phyloP scores from a whole-genome alignment of 2,329 filamentous ascomycete genomes.

The Alternaria panax region DNA sequence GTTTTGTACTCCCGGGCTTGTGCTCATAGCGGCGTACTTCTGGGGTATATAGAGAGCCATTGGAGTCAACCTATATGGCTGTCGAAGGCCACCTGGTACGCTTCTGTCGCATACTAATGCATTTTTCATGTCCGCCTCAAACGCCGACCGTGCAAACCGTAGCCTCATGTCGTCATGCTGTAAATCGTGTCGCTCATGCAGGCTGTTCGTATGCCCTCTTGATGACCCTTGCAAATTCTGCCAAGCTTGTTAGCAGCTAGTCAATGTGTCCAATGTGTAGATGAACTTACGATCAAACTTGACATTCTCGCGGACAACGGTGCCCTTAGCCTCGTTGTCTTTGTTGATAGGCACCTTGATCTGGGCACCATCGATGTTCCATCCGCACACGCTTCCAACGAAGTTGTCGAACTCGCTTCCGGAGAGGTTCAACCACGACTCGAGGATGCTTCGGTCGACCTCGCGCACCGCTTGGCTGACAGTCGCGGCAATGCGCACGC shows the following conservation, averaged over 20 bases:
- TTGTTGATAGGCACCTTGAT: slow-evolving; percentile 89
- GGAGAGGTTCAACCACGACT: slow-evolving; percentile 58
- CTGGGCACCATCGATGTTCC: slow-evolving; percentile 72
- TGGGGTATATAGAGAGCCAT: slow-evolving; percentile 27
- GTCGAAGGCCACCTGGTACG: slow-evolving; percentile 10
- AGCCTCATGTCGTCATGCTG: slow-evolving; percentile 21
- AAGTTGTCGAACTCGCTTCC: slow-evolving; percentile 60
- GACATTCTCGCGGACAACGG: slow-evolving; percentile 94
- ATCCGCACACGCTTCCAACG: slow-evolving; percentile 70
- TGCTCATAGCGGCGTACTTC: slow-evolving; percentile 19
- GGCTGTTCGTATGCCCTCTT: slow-evolving; percentile 49
- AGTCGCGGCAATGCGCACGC: slow-evolving; percentile 86
- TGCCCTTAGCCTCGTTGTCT: slow-evolving; percentile 89
- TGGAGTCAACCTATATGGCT: slow-evolving; percentile 17
- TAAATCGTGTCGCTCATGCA: slow-evolving; percentile 34
- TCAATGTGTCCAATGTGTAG: background rate
- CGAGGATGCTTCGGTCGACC: slow-evolving; percentile 61
- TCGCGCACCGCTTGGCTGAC: slow-evolving; percentile 86
- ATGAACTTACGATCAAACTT: slow-evolving; percentile 73
- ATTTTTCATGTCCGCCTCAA: slow-evolving; percentile 19
- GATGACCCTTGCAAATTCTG: slow-evolving; percentile 48
- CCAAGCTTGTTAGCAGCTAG: slow-evolving; percentile 19
- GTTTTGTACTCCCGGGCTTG: background rate
- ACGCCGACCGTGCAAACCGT: slow-evolving; percentile 24
- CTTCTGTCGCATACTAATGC: slow-evolving; percentile 16